Evolutionary conservation across 805 yeast genomes (phyloP).

Genomic region (Komagataella ulmi): DNA sequence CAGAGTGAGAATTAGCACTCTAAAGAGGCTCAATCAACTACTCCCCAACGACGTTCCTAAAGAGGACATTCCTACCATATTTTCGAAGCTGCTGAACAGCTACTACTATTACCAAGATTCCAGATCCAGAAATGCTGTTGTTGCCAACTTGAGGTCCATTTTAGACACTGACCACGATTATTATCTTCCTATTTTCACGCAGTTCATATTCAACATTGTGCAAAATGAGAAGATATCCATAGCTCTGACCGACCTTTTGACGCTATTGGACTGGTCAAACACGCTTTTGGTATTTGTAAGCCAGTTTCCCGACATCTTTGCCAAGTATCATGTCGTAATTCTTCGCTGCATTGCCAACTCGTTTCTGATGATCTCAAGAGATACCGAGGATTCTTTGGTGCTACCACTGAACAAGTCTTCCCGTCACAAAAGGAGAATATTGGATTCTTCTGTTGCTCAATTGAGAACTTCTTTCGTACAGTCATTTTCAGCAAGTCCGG

Average conservation of each 20-base stretch:
- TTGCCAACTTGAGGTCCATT: constrained; percentile 23
- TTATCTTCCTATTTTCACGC: background rate
- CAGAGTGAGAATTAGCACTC: constrained; percentile 19
- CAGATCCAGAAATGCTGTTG: constrained; percentile 29
- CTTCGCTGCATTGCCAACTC: constrained; percentile 10
- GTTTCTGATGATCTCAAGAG: constrained; percentile 10
- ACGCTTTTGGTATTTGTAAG: background rate
- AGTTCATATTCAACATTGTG: constrained; percentile 19
- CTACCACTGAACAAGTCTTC: constrained; percentile 23
- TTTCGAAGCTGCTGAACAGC: constrained; percentile 28
- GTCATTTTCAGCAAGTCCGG: constrained; percentile 9
- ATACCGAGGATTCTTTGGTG: constrained; percentile 18
- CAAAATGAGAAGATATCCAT: constrained; percentile 21
- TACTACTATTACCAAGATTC: constrained; percentile 32
- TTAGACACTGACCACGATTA: constrained; percentile 15
- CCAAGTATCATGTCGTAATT: constrained; percentile 14
- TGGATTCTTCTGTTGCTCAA: constrained; percentile 19
- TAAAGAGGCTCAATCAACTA: constrained; percentile 17
- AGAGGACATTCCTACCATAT: constrained; percentile 16
- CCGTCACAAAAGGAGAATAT: constrained; percentile 25
- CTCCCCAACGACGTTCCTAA: constrained; percentile 9
- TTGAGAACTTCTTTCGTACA: constrained; percentile 11
- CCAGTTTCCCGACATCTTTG: background rate
- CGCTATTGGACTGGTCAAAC: constrained; percentile 46
- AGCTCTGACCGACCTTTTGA: constrained; percentile 43